These are phyloP conservation scores for Rhizopus arrhizus DNA, from an alignment of 371 early-diverging fungal species.

Conservation along the genomic window DNA sequence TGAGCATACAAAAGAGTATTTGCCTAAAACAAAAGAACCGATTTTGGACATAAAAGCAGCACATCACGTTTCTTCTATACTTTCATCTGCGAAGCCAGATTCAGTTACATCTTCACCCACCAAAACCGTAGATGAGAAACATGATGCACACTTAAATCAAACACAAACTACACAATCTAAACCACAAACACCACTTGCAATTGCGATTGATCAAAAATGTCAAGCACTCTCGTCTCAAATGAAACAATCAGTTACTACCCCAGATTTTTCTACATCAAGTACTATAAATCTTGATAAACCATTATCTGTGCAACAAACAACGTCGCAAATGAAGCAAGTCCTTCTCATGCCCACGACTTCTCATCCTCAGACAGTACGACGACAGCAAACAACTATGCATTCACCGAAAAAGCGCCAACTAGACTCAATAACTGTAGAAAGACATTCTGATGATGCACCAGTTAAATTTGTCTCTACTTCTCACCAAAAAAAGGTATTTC, in stretches of 20 bases:
- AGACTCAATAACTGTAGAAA: neutral
- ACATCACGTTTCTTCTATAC: neutral
- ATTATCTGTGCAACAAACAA: neutral
- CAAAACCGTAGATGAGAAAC: neutral
- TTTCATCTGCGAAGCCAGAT: neutral
- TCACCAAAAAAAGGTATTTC: neutral
- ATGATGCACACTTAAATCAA: neutral
- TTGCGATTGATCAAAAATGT: neutral
- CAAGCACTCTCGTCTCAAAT: neutral
- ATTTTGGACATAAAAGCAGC: neutral
- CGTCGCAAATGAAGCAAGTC: neutral
- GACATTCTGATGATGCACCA: neutral
- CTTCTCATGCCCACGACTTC: neutral
- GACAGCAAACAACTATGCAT: constrained; percentile 1
- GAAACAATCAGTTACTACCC: neutral
- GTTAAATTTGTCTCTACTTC: neutral
- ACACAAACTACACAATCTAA: neutral
- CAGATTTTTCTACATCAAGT: neutral
- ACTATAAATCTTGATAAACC: neutral
- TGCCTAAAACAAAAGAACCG: neutral
- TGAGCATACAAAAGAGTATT: neutral
- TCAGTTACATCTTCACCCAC: neutral
- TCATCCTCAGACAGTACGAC: neutral
- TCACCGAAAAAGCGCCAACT: neutral
- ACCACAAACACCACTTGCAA: neutral